Conservation (phyloP, 179 eudicot genomes). For the Vitellaria paradoxa region DNA sequence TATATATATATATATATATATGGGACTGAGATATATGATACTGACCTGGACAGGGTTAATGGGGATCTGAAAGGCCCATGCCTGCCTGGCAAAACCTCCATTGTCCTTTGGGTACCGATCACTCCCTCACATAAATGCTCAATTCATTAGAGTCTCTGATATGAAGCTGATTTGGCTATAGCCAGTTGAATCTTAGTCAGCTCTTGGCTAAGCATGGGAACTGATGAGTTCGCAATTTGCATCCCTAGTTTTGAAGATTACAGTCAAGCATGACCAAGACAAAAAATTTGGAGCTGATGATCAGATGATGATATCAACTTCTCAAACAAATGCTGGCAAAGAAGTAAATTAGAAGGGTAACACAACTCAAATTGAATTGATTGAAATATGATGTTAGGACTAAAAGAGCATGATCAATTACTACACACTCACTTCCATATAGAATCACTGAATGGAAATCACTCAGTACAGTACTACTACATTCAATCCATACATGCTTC, state of each 20-base stretch:
- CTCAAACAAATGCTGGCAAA: not conserved
- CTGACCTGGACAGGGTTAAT: too few species aligned
- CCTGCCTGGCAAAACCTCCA: not conserved
- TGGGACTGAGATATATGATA: not conserved
- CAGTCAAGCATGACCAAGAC: too few species aligned
- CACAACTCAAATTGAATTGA: not conserved
- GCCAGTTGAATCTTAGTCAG: not conserved
- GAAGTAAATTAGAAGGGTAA: not conserved
- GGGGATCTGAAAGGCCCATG: too few species aligned
- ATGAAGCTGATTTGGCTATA: not conserved
- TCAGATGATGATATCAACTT: not conserved
- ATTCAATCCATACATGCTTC: not conserved
- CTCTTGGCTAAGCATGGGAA: too few species aligned
- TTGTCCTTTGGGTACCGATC: not conserved
- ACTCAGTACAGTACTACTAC: not conserved
- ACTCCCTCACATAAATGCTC: not conserved
- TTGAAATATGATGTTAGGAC: too few species aligned
- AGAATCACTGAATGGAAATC: not conserved
- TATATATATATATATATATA: constrained; percentile 1
- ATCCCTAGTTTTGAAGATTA: not conserved
- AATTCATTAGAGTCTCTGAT: not conserved
- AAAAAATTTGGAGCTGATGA: too few species aligned
- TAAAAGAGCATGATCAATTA: too few species aligned
- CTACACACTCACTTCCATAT: not conserved
- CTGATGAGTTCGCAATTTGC: not conserved